phyloP scores from a whole-genome alignment of 768 basidiomycete species.

The Leucosporidium scottii region DNA sequence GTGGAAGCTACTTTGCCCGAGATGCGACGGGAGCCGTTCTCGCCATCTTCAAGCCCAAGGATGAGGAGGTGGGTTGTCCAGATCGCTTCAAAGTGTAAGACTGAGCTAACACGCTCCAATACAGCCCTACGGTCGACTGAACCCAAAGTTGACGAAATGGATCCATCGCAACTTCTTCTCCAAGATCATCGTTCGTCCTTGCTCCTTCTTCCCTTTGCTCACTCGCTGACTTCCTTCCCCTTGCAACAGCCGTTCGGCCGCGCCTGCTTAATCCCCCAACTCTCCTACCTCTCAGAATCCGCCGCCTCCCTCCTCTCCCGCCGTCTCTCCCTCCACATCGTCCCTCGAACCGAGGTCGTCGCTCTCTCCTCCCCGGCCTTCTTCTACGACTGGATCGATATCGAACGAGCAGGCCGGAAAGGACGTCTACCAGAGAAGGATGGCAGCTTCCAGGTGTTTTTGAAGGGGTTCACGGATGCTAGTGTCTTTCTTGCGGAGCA shows the following conservation, averaged over 20 bases:
- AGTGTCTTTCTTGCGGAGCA: conserved; percentile 78
- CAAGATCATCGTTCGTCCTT: conserved; percentile 13
- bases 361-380: conserved; percentile 81
- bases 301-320: conserved; percentile 77
- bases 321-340: conserved; percentile 66
- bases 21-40: conserved; percentile 39
- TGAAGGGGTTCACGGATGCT: conserved; percentile 76
- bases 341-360: conserved; percentile 76
- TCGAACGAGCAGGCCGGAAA: conserved; percentile 49
- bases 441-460: conserved; percentile 81
- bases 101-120: conserved; percentile 49
- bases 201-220: not conserved
- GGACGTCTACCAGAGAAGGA: conserved; percentile 76
- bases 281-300: conserved; percentile 83
- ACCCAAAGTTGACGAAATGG: conserved; percentile 57
- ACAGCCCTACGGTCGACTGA: conserved; percentile 78
- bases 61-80: conserved; percentile 31
- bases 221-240: conserved; percentile 67
- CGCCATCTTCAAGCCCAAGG: conserved; percentile 84
- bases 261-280: conserved; percentile 74
- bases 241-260: conserved; percentile 66
- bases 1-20: conserved; percentile 78
- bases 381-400: conserved; percentile 86
- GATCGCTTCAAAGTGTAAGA: no score
- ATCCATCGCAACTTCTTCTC: conserved; percentile 43